phyloP scores from a whole-genome alignment of 495 filamentous ascomycete species.

The Platismatia glauca region DNA sequence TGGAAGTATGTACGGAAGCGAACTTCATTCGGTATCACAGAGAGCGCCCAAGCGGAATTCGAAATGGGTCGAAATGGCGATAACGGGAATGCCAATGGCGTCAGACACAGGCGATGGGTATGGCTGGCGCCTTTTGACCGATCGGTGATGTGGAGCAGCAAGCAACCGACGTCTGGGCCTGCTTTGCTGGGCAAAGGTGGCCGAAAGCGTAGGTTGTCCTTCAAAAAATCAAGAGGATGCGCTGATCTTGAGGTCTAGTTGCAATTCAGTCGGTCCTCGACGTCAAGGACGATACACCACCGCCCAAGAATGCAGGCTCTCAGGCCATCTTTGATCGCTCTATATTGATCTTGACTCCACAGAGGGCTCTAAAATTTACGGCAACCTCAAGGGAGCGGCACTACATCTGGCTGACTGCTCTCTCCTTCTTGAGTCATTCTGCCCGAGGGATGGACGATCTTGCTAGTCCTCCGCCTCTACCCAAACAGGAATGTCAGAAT shows the following conservation, averaged over 20 bases:
- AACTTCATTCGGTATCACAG: constrained; percentile 81
- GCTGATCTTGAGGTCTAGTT: constrained; percentile 46
- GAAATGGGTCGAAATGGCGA: constrained; percentile 43
- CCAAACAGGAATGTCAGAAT: constrained; percentile 39
- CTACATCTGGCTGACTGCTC: constrained; percentile 87
- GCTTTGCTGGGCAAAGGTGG: constrained; percentile 92
- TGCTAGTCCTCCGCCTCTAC: constrained; percentile 45
- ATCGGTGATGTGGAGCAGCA: constrained; percentile 95
- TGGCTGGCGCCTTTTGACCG: constrained; percentile 96
- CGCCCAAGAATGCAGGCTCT: constrained; percentile 57
- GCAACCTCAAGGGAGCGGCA: constrained; percentile 74
- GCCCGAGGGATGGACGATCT: constrained; percentile 63
- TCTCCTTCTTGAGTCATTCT: constrained; percentile 89
- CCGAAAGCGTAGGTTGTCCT: constrained; percentile 71
- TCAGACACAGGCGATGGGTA: constrained; percentile 94
- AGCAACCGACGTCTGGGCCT: constrained; percentile 81
- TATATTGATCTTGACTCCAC: constrained; percentile 88
- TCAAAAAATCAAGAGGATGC: neutral
- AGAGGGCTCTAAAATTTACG: constrained; percentile 92
- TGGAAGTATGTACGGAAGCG: constrained; percentile 93
- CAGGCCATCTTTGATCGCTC: constrained; percentile 74
- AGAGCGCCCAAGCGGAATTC: constrained; percentile 39
- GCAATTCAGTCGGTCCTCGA: constrained; percentile 93
- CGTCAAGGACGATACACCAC: constrained; percentile 86
- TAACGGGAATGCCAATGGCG: constrained; percentile 47